Conservation (phyloP, 164 flowering plant genomes). For the Echeveria elegans region DNA sequence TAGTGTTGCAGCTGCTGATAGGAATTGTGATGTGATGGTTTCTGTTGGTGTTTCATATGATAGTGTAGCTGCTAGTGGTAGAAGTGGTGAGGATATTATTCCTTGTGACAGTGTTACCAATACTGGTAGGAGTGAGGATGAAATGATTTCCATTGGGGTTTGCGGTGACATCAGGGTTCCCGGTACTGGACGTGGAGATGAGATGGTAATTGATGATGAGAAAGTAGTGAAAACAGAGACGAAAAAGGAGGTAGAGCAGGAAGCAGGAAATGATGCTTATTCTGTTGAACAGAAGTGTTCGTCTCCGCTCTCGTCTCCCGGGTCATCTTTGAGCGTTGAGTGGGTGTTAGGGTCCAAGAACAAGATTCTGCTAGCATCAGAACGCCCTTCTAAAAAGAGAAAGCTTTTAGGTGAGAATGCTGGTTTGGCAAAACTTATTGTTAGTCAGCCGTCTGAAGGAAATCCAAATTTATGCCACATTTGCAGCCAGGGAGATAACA, state of each 20-base stretch:
- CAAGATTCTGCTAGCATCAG: conserved; percentile 52
- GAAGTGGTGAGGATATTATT: not conserved
- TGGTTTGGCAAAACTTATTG: conserved; percentile 58
- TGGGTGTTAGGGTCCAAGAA: conserved; percentile 71
- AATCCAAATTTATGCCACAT: conserved; percentile 45
- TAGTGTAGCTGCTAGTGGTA: not conserved
- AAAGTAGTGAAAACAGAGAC: conserved; percentile 18
- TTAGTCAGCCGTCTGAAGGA: conserved; percentile 40
- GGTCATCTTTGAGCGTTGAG: conserved; percentile 29
- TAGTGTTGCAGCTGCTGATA: not conserved
- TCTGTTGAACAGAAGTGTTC: conserved; percentile 10
- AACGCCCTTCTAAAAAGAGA: conserved; percentile 80
- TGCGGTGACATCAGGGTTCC: conserved; percentile 1
- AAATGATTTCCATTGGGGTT: not conserved
- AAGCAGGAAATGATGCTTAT: conserved; percentile 11
- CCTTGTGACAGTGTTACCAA: not conserved
- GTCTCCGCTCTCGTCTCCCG: conserved; percentile 12
- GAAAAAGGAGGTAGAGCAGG: conserved; percentile 14
- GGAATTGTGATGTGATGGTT: not conserved
- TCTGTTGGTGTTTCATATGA: not conserved
- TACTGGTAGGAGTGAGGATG: not conserved
- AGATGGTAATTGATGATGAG: conserved; percentile 13
- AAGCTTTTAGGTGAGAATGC: conserved; percentile 67
- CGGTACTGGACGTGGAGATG: conserved; percentile 11
- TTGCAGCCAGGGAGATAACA: conserved; percentile 45